These are phyloP conservation scores for Eucalyptus virginea DNA, from an alignment of 345 rosid genomes.

Conservation along the genomic window DNA sequence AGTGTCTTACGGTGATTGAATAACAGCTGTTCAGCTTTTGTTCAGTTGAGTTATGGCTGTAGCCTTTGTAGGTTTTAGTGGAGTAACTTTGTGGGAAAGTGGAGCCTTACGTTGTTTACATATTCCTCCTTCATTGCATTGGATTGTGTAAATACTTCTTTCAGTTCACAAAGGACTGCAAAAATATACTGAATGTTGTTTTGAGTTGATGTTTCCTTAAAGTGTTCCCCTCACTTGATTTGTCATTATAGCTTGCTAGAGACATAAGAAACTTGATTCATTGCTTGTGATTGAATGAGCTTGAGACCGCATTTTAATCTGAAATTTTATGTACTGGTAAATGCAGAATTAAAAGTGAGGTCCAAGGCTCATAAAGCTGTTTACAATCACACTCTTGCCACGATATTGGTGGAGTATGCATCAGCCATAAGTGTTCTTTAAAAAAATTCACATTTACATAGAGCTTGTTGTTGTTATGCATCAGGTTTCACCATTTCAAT, in stretches of 20 bases:
- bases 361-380: slow-evolving; percentile 3
- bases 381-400: slow-evolving; percentile 73
- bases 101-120: neutral
- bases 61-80: neutral
- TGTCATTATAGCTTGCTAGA: neutral
- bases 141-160: neutral
- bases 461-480: neutral
- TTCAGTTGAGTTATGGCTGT: neutral
- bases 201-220: neutral
- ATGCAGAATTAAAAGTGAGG: slow-evolving; percentile 39
- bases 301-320: neutral
- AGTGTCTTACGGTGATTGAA: neutral
- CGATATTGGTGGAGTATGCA: slow-evolving; percentile 70
- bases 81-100: neutral
- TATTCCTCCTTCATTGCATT: too few species aligned
- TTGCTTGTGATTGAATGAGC: neutral
- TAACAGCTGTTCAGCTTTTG: neutral
- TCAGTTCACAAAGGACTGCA: neutral
- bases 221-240: neutral
- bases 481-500: neutral
- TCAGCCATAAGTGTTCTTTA: slow-evolving; percentile 29
- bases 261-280: neutral
- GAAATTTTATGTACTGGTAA: neutral
- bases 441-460: accelerated
- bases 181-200: neutral